phyloP scores from a whole-genome alignment of 2,329 filamentous ascomycete genomes.

The Pleoardoris graminearum region DNA sequence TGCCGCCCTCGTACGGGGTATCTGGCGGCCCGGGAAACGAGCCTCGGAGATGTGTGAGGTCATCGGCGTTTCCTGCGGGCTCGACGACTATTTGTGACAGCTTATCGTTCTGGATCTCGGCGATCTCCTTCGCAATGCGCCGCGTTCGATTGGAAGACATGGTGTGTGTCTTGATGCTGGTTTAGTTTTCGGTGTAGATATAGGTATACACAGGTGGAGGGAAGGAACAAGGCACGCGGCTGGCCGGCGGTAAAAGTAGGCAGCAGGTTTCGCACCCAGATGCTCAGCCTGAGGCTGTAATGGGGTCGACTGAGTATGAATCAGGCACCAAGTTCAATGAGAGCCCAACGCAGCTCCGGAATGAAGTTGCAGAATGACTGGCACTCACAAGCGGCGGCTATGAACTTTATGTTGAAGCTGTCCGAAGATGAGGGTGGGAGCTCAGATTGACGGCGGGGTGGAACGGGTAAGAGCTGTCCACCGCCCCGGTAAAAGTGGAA shows the following conservation, averaged over 20 bases:
- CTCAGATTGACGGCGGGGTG: constrained; percentile 18
- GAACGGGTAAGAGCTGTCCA: neutral
- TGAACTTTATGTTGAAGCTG: neutral
- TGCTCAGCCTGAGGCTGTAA: constrained; percentile 33
- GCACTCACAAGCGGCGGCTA: neutral
- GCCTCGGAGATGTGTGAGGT: constrained; percentile 81
- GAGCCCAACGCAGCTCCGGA: neutral
- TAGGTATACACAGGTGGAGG: neutral
- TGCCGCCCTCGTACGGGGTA: constrained; percentile 89
- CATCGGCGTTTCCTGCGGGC: constrained; percentile 63
- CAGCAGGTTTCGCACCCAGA: constrained; percentile 14
- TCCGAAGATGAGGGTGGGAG: constrained; percentile 8
- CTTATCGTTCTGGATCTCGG: constrained; percentile 73
- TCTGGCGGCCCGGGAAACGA: constrained; percentile 85
- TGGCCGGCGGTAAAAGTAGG: constrained; percentile 16
- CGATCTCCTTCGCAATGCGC: constrained; percentile 74
- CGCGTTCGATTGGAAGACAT: constrained; percentile 63
- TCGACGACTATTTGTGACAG: constrained; percentile 76
- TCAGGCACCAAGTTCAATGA: neutral
- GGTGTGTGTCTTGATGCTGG: constrained; percentile 20
- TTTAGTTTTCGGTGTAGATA: neutral
- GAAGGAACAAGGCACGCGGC: constrained; percentile 10
- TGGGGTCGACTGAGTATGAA: constrained; percentile 21
- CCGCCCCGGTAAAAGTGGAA: neutral
- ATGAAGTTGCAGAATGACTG: neutral